A percentile compares a stretch with the other conserved stretches of the same genome.
Evolutionary conservation across 345 rosid species (phyloP).

Genomic region (Dovyalis caffra): DNA sequence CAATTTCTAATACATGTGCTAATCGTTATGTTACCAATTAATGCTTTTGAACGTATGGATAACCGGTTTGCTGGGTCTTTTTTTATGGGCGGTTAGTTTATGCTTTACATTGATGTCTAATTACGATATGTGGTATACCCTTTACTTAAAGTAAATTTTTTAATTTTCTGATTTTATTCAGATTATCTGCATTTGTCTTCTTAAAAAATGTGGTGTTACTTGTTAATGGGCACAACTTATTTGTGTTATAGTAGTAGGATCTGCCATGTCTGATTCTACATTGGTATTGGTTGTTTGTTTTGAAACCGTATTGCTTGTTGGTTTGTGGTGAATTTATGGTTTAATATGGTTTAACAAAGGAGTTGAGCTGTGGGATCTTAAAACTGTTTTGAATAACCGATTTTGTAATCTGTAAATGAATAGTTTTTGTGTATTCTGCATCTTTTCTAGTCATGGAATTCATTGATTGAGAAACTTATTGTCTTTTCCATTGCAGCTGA

Average conservation of each 20-base stretch:
- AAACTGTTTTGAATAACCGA: no score
- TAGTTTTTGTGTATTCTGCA: not conserved
- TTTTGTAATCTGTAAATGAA: not conserved
- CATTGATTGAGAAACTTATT: not conserved
- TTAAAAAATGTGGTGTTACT: no score
- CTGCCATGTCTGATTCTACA: no score
- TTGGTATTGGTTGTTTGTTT: not conserved
- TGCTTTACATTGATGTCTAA: no score
- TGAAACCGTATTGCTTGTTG: not conserved
- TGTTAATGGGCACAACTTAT: no score
- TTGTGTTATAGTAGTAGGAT: not conserved
- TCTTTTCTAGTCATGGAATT: not conserved
- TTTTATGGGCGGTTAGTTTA: no score
- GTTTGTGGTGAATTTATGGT: not conserved
- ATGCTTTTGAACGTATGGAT: no score
- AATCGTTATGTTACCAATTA: not conserved
- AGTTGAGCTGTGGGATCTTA: not conserved
- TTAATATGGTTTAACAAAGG: not conserved
- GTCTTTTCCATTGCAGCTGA: constrained; percentile 34
- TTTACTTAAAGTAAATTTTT: no score
- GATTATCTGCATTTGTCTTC: no score
- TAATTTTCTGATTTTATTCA: no score
- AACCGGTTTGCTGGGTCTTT: no score
- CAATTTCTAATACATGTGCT: not conserved
- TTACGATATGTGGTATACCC: no score